These are phyloP conservation scores for Wickerhamiella galacta DNA, from an alignment of 805 yeast genomes.

Conservation along the genomic window DNA sequence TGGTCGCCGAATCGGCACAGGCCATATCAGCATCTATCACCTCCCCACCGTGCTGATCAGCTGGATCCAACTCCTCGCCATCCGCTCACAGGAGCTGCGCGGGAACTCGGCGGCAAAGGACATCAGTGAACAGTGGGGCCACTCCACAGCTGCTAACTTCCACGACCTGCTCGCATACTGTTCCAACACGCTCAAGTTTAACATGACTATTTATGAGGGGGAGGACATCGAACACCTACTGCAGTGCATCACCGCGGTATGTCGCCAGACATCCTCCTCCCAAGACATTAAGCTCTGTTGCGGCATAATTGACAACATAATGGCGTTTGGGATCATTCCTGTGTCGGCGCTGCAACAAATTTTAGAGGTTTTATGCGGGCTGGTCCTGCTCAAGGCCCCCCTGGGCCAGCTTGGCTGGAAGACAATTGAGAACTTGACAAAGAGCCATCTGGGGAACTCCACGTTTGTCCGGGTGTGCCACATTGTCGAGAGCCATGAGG, in stretches of 20 bases:
- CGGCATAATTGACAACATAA: slow-evolving; percentile 28
- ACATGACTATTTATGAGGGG: slow-evolving; percentile 30
- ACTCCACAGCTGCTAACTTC: slow-evolving; percentile 16
- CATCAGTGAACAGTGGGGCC: slow-evolving; percentile 18
- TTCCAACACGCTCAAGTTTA: slow-evolving; percentile 32
- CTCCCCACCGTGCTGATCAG: slow-evolving; percentile 23
- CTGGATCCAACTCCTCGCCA: slow-evolving; percentile 24
- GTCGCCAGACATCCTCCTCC: slow-evolving; percentile 26
- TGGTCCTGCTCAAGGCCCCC: slow-evolving; percentile 24
- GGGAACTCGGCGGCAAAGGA: slow-evolving; percentile 15
- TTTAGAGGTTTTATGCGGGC: slow-evolving; percentile 32
- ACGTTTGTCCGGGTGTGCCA: slow-evolving; percentile 21
- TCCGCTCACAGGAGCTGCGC: slow-evolving; percentile 19
- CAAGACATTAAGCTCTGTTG: slow-evolving; percentile 26
- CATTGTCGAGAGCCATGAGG: slow-evolving; percentile 18
- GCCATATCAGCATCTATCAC: slow-evolving; percentile 23
- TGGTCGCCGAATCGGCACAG: slow-evolving; percentile 24
- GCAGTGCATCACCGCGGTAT: slow-evolving; percentile 23
- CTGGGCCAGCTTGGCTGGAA: slow-evolving; percentile 26
- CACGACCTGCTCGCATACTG: slow-evolving; percentile 24
- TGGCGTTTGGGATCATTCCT: slow-evolving; percentile 34
- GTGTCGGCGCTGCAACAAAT: slow-evolving; percentile 22
- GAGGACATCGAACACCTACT: slow-evolving; percentile 24
- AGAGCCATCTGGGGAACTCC: slow-evolving; percentile 25
- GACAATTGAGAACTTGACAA: slow-evolving; percentile 25